A percentile compares a stretch with the other conserved stretches of the same genome.
Conservation (phyloP, 208 protist species). For the Crithidia brevicula region DNA sequence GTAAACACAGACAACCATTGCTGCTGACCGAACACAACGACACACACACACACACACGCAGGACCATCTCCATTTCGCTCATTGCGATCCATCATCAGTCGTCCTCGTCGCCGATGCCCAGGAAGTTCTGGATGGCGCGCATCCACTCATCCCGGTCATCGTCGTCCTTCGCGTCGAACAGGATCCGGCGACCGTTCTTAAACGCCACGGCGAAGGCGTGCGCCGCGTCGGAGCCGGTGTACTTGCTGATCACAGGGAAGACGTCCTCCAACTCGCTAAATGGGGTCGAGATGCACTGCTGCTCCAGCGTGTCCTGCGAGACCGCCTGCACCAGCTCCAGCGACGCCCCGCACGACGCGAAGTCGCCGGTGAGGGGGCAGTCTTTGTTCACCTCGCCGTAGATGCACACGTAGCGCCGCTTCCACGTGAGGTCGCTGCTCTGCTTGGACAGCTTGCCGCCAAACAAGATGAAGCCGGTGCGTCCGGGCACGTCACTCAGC, state of each 20-base stretch:
- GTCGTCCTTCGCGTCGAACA: conserved; percentile 58
- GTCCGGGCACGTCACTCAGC: conserved; percentile 44
- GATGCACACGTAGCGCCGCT: conserved; percentile 78
- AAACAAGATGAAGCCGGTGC: conserved; percentile 54
- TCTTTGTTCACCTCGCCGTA: conserved; percentile 56
- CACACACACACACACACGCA: no score
- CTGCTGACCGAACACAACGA: no score
- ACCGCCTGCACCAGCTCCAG: conserved; percentile 68
- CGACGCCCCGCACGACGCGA: conserved; percentile 55
- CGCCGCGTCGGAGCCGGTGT: conserved; percentile 63
- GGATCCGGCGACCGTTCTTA: conserved; percentile 70
- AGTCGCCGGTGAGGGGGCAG: conserved; percentile 32
- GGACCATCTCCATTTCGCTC: not conserved
- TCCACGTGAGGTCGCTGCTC: conserved; percentile 75
- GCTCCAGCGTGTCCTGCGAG: conserved; percentile 69
- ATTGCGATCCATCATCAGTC: not conserved
- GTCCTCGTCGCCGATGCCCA: conserved; percentile 71
- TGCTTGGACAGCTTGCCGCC: conserved; percentile 67
- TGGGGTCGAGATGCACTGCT: conserved; percentile 74
- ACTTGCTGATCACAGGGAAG: conserved; percentile 75
- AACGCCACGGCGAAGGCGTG: conserved; percentile 82
- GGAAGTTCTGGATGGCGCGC: conserved; percentile 71
- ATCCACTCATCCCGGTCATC: conserved; percentile 73
- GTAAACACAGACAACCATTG: no score
- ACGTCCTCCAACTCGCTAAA: conserved; percentile 77